Base-by-base conservation (phyloP, 441 rosid species). In the Daphne laureola region DNA sequence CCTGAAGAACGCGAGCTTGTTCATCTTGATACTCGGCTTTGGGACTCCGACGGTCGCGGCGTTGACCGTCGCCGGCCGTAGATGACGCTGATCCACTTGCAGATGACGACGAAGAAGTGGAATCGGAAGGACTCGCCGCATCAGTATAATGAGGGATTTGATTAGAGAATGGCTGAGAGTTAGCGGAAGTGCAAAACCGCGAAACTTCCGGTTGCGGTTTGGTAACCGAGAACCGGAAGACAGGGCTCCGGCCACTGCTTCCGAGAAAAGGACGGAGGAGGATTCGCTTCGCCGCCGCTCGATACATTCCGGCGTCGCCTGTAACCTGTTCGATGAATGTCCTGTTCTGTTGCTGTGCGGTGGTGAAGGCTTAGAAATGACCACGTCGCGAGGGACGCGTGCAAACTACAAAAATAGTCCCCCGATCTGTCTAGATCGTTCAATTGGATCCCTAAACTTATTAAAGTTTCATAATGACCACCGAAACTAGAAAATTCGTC, bases 1-100 rank as follows among this genome's bases (percentile, higher is more conserved):
- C 84, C 42, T 66, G 63, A 46, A 86, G 95, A 49, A 89, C 80
- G 49, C 90, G 80, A 57, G 79, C 77, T 54, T 82, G 90, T 69
- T 89, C 90, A 14, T 80, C 84, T 54, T 74, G 74, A 53, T 83
- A 81, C 56, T 73, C 83, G 13, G 63, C 69, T 25, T 64, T 64
- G 2, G 79, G 90, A 9, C 65, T 68, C 70, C 67, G 65, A 48
- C 78, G 67, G 69, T 72, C 64, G n/a, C 53, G 54, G 26, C 67
- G 65, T 4, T 43, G 67, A 55, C 68, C 40, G 36, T 73, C 80
- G 65, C 77, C 76, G 27, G 65, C 55, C 17, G 74, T 27, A 14
- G 55, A 52, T 40, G 84, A 66, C 2, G 78, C 57, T 8, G 76
- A 64, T 45, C 23, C 21, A 58, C 25, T 38, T 38, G 61, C 46